These are phyloP conservation scores for Nicotiana benthamiana DNA, from an alignment of 257 asterid species.

Conservation along the genomic window DNA sequence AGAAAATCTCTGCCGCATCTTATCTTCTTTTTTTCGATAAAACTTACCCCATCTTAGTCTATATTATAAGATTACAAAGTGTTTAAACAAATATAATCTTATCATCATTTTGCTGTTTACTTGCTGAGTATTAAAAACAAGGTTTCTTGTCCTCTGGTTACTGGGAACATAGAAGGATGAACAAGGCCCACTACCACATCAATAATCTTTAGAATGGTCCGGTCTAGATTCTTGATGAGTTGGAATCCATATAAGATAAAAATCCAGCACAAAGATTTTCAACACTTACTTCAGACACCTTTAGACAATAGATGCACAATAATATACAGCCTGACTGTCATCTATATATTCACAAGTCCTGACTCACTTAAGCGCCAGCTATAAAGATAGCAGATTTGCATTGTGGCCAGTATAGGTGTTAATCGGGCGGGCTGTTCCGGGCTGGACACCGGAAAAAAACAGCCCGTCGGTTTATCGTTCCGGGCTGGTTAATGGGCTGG, in stretches of 20 bases:
- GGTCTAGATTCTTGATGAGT: not conserved
- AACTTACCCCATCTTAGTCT: not conserved
- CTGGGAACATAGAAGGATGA: not conserved
- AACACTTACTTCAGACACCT: not conserved
- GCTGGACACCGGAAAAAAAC: no score
- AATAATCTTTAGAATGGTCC: not conserved
- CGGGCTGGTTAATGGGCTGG: no score
- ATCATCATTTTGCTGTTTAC: not conserved
- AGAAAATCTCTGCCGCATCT: not conserved
- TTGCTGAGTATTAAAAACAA: not conserved
- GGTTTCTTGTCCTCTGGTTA: not conserved
- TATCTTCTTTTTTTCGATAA: not conserved
- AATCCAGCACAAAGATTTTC: not conserved
- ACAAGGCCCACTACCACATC: not conserved
- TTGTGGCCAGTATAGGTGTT: no score
- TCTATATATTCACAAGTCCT: not conserved
- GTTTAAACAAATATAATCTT: not conserved
- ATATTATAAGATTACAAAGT: not conserved
- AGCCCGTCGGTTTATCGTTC: no score
- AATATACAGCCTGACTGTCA: not conserved
- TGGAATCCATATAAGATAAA: conserved; percentile 8
- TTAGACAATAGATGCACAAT: not conserved
- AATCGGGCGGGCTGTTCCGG: no score
- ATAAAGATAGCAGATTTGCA: not conserved
- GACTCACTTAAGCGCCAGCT: not conserved